A percentile compares a stretch with the other conserved stretches of the same genome.
Evolutionary conservation across 331 rosid species (phyloP).

Genomic region (Saraca asoca): DNA sequence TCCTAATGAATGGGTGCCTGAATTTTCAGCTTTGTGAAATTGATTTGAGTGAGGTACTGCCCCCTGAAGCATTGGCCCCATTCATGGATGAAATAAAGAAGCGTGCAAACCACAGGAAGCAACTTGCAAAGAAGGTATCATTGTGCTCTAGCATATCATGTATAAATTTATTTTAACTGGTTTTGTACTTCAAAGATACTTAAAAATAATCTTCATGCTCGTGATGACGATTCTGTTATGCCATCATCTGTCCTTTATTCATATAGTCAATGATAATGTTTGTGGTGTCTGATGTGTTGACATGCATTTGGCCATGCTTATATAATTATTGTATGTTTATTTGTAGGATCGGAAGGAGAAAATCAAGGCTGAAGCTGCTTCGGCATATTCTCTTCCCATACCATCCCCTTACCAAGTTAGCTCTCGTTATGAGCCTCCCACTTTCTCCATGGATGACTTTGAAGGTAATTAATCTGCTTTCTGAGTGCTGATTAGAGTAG

Average conservation of each 20-base stretch:
- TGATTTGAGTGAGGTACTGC: slow-evolving; percentile 70
- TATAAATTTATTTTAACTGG: not conserved
- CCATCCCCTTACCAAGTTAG: slow-evolving; percentile 41
- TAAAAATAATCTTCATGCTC: not conserved
- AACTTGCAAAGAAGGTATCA: slow-evolving; percentile 73
- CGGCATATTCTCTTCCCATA: slow-evolving; percentile 50
- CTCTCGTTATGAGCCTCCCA: slow-evolving; percentile 49
- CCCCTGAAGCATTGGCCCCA: slow-evolving; percentile 70
- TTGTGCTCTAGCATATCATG: slow-evolving; percentile 11
- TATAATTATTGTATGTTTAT: slow-evolving; percentile 31
- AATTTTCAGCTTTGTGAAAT: slow-evolving; percentile 84
- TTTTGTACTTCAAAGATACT: too few species aligned
- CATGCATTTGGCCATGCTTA: slow-evolving; percentile 15
- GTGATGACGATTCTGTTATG: slow-evolving; percentile 22
- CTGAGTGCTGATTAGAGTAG: slow-evolving; percentile 18
- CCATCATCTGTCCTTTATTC: slow-evolving; percentile 13
- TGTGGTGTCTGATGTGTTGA: slow-evolving; percentile 10
- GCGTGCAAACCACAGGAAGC: slow-evolving; percentile 84
- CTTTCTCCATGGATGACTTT: slow-evolving; percentile 88
- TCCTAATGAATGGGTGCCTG: slow-evolving; percentile 30
- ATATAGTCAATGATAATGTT: not conserved
- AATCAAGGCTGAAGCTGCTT: slow-evolving; percentile 74
- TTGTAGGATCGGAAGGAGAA: slow-evolving; percentile 81
- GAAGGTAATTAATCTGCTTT: slow-evolving; percentile 59
- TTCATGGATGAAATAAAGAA: slow-evolving; percentile 85